These are phyloP conservation scores for Metschnikowia baotianmanensis DNA, from an alignment of 805 yeast species.

Conservation along the genomic window DNA sequence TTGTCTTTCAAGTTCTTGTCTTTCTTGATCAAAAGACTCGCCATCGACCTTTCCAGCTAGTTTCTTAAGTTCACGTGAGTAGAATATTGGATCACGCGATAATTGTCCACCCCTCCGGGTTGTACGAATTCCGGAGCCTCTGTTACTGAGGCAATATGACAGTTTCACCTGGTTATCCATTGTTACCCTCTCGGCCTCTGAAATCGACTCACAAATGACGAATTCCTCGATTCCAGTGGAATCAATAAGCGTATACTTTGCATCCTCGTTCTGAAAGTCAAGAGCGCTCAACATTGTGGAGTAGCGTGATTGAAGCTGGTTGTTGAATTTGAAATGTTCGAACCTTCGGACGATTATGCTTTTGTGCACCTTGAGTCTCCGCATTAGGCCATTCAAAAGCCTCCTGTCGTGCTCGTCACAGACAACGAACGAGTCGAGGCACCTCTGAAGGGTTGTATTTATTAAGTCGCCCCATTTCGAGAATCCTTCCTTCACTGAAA, in stretches of 20 bases:
- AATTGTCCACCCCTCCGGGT: slow-evolving; percentile 42
- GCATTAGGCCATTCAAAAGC: slow-evolving; percentile 32
- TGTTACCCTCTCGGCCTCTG: slow-evolving; percentile 47
- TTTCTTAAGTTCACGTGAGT: slow-evolving; percentile 30
- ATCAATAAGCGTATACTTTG: slow-evolving; percentile 66
- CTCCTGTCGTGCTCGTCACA: slow-evolving; percentile 57
- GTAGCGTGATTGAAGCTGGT: slow-evolving; percentile 8
- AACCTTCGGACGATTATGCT: slow-evolving; percentile 50
- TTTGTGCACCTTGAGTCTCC: slow-evolving; percentile 28
- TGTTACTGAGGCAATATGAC: slow-evolving; percentile 34
- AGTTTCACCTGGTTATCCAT: slow-evolving; percentile 36
- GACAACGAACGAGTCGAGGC: slow-evolving; percentile 66
- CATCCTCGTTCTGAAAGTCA: slow-evolving; percentile 50
- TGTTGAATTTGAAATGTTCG: slow-evolving; percentile 56
- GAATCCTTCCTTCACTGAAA: slow-evolving; percentile 55
- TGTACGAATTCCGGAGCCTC: slow-evolving; percentile 45
- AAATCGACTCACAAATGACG: slow-evolving; percentile 50
- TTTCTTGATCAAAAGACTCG: slow-evolving; percentile 18
- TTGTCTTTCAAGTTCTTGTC: slow-evolving; percentile 16
- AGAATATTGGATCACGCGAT: slow-evolving; percentile 53
- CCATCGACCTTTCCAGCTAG: slow-evolving; percentile 24
- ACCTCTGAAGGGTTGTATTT: slow-evolving; percentile 50
- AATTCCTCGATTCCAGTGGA: slow-evolving; percentile 55
- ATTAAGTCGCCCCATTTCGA: slow-evolving; percentile 58
- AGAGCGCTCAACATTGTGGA: slow-evolving; percentile 59